phyloP scores from a whole-genome alignment of 352 stramenopile genomes.

The Phytophthora citrophthora region DNA sequence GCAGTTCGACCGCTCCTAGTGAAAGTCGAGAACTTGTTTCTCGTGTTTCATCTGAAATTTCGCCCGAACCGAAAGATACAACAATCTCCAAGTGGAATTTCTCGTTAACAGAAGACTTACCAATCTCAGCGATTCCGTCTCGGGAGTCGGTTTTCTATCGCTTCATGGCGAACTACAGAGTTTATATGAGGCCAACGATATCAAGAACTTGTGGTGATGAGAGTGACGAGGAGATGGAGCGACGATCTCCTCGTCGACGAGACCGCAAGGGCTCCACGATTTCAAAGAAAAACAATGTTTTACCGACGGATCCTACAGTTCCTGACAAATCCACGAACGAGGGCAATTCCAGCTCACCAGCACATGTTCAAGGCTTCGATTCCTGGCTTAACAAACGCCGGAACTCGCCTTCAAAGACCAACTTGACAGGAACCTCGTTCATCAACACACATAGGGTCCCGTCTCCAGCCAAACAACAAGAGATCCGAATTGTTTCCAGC shows the following conservation, averaged over 20 bases:
- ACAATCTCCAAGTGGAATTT: conserved; percentile 47
- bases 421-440: conserved; percentile 11
- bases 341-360: conserved; percentile 9
- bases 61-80: background rate
- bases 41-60: conserved; percentile 1
- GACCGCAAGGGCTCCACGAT: conserved; percentile 11
- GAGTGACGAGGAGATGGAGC: conserved; percentile 10
- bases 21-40: conserved; percentile 4
- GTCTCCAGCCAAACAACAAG: conserved; percentile 17
- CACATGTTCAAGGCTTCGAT: conserved; percentile 45
- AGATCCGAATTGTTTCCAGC: conserved; percentile 7
- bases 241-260: conserved; percentile 9
- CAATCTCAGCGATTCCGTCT: conserved; percentile 48
- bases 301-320: background rate
- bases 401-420: conserved; percentile 9
- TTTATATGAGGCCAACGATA: conserved; percentile 33
- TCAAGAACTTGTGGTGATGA: conserved; percentile 5
- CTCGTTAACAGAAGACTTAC: conserved; percentile 35
- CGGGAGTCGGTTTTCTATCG: conserved; percentile 53
- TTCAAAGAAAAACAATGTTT: background rate
- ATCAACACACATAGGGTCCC: conserved; percentile 12
- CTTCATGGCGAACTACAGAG: conserved; percentile 68
- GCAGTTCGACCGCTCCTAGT: conserved; percentile 1
- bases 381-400: conserved; percentile 46
- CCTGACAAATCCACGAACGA: background rate